Percentiles rank a stretch among this genome's conserved stretches.
Evolutionary conservation across 305 asterid genomes (phyloP).

Genomic region (Plantago coronopus): DNA sequence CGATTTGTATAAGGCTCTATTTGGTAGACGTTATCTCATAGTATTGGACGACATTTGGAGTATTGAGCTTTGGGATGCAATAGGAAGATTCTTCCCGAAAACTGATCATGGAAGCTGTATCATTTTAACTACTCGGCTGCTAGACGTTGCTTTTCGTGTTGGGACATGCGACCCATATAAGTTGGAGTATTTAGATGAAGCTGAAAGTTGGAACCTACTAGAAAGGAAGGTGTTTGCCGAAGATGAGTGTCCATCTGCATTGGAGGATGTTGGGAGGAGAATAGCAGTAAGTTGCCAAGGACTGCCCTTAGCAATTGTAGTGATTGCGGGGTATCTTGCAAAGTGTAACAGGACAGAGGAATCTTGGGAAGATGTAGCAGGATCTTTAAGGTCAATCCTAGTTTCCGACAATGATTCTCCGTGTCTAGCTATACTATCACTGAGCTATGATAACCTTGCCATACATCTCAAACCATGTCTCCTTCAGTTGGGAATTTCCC

Average conservation of each 20-base stretch:
- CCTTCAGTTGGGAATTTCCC: not conserved
- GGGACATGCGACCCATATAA: not conserved
- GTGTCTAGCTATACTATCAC: not conserved
- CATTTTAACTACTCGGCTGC: not conserved
- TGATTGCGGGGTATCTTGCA: conserved; percentile 4
- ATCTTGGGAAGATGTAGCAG: not conserved
- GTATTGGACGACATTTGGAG: conserved; percentile 3
- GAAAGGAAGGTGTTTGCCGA: not conserved
- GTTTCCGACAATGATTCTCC: not conserved
- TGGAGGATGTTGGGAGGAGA: conserved; percentile 1
- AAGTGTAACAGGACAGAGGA: not conserved
- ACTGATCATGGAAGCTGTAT: not conserved
- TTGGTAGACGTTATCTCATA: conserved; percentile 4
- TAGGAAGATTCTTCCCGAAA: not conserved
- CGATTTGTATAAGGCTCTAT: not conserved
- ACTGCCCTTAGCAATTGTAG: not conserved
- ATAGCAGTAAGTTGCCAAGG: not conserved
- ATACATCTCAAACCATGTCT: not conserved
- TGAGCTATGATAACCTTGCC: conserved; percentile 3
- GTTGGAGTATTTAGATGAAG: not conserved
- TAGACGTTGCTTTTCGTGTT: not conserved
- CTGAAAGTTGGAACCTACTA: conserved; percentile 3
- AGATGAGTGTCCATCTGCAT: conserved; percentile 1
- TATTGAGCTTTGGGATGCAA: not conserved
- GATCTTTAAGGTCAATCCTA: not conserved